A percentile compares a stretch with the other conserved stretches of the same genome.
Evolutionary conservation across 2,329 filamentous ascomycete species (phyloP).

Genomic region (Sclerotinia borealis): DNA sequence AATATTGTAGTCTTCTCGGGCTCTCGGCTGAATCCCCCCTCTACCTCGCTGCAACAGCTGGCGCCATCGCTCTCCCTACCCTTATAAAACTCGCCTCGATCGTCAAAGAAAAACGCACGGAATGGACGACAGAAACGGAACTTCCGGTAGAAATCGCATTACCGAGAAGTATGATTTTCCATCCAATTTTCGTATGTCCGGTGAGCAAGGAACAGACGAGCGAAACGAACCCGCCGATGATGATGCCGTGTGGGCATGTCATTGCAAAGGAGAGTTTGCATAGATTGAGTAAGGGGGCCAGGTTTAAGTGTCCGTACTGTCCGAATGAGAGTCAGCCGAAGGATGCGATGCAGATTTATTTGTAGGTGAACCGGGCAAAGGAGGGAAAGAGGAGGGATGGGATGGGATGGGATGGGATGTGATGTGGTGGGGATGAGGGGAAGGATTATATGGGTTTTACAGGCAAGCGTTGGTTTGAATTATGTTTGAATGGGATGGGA

Average conservation of each 20-base stretch:
- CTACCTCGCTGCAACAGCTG: constrained; percentile 87
- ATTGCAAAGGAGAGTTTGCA: constrained; percentile 79
- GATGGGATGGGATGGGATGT: too few relatives aligned
- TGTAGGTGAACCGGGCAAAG: too few relatives aligned
- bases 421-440: background rate
- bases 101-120: constrained; percentile 82
- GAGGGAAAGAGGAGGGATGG: background rate
- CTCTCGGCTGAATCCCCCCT: constrained; percentile 88
- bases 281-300: constrained; percentile 67
- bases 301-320: constrained; percentile 96
- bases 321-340: constrained; percentile 73
- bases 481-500: background rate
- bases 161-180: constrained; percentile 63
- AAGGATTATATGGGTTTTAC: background rate
- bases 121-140: constrained; percentile 91
- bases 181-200: constrained; percentile 95
- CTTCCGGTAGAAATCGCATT: constrained; percentile 70
- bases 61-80: constrained; percentile 82
- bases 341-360: constrained; percentile 50
- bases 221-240: constrained; percentile 89
- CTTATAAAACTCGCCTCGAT: constrained; percentile 83
- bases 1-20: constrained; percentile 89
- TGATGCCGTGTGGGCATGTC: constrained; percentile 93
- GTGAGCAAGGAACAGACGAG: constrained; percentile 96
- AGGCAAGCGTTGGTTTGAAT: background rate